A percentile compares a stretch with the other conserved stretches of the same genome.
phyloP scores from a whole-genome alignment of 176 grass and related monocot genomes.

The Panicum miliaceum region DNA sequence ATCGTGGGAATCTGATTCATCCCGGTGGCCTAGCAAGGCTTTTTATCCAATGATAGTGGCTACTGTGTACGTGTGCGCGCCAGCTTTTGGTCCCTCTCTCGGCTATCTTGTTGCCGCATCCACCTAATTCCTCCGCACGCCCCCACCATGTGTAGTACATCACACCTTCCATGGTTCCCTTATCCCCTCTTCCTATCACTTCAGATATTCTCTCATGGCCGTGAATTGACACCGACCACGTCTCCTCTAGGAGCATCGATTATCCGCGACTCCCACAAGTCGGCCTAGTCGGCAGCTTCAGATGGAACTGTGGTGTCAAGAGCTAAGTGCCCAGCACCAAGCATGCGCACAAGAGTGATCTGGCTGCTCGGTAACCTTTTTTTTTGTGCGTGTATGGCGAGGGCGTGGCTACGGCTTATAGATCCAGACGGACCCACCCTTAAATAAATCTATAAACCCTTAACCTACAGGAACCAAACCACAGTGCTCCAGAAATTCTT shows the following conservation, averaged over 20 bases:
- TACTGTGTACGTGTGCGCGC: constrained; percentile 33
- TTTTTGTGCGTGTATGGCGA: no score
- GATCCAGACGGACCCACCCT: neutral
- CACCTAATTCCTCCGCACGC: constrained; percentile 56
- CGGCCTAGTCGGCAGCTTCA: neutral
- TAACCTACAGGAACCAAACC: neutral
- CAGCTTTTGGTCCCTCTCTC: constrained; percentile 53
- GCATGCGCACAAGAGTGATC: neutral
- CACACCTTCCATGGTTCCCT: constrained; percentile 57
- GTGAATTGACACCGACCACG: constrained; percentile 34
- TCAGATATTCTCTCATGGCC: constrained; percentile 45
- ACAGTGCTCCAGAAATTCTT: neutral
- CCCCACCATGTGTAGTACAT: constrained; percentile 53
- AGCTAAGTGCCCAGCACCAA: neutral
- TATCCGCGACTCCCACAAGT: neutral
- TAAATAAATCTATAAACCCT: neutral
- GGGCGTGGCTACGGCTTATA: no score
- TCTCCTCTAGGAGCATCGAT: constrained; percentile 3
- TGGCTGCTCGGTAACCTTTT: neutral
- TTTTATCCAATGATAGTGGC: constrained; percentile 72
- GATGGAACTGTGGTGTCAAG: neutral
- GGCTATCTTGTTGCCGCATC: constrained; percentile 78
- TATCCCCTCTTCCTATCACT: constrained; percentile 51
- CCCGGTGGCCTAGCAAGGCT: constrained; percentile 39
- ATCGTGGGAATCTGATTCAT: constrained; percentile 64